These are phyloP conservation scores for Lentinula guzmanii DNA, from an alignment of 768 basidiomycete genomes.

Conservation along the genomic window DNA sequence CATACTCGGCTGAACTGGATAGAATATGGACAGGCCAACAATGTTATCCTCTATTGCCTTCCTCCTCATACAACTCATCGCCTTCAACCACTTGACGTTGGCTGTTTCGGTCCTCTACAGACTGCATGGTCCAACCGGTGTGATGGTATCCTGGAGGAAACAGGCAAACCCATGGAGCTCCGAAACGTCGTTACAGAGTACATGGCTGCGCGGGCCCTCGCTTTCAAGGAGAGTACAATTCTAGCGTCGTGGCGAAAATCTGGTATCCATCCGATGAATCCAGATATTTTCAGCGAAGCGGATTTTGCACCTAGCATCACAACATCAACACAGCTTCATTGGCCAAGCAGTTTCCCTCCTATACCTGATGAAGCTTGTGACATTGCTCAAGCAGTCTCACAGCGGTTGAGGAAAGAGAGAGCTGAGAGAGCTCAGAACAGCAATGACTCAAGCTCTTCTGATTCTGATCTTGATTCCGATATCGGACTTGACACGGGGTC, in stretches of 20 bases:
- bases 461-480: too few species aligned
- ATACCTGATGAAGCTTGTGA: constrained; percentile 2
- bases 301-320: constrained; percentile 19
- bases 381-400: neutral
- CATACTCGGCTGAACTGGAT: constrained; percentile 22
- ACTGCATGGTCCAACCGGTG: constrained; percentile 21
- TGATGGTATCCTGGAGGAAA: constrained; percentile 13
- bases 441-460: too few species aligned
- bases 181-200: constrained; percentile 24
- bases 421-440: too few species aligned
- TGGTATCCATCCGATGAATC: constrained; percentile 21
- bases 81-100: constrained; percentile 37
- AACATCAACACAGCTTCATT: too few species aligned
- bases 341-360: neutral
- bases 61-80: constrained; percentile 36
- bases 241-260: constrained; percentile 16
- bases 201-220: constrained; percentile 12
- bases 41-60: constrained; percentile 26
- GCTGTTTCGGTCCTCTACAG: constrained; percentile 27
- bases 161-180: constrained; percentile 16
- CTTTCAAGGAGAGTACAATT: constrained; percentile 13
- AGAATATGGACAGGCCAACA: constrained; percentile 18
- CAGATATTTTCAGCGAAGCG: constrained; percentile 14
- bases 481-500: too few species aligned
- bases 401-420: too few species aligned